A percentile compares a stretch with the other conserved stretches of the same genome.
These are phyloP conservation scores for Rhodomyrtus psidioides DNA, from an alignment of 441 rosid genomes.

Conservation along the genomic window DNA sequence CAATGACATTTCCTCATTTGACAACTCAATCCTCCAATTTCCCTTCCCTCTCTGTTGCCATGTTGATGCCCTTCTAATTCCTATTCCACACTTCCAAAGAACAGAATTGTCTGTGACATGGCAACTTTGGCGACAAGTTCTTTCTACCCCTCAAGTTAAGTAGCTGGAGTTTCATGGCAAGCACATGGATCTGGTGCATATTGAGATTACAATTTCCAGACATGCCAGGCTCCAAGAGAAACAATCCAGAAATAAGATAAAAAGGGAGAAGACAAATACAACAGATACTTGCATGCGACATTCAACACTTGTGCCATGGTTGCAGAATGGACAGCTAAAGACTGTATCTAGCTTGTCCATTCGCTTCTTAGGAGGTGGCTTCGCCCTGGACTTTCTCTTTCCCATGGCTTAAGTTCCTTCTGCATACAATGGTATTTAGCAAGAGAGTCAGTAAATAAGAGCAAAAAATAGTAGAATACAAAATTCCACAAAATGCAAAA, in stretches of 20 bases:
- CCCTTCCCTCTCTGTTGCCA: not conserved
- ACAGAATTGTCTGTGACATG: not conserved
- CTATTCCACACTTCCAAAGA: not conserved
- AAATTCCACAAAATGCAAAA: not conserved
- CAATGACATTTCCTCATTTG: not conserved
- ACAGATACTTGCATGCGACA: conserved; percentile 51
- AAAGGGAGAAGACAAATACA: not conserved
- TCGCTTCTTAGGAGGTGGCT: conserved; percentile 77
- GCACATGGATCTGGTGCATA: not conserved
- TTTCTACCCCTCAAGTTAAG: not conserved
- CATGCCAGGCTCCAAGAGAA: not conserved
- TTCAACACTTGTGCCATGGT: conserved; percentile 90
- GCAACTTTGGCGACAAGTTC: not conserved
- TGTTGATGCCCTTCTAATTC: not conserved
- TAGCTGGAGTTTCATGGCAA: not conserved
- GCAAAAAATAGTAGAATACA: not conserved
- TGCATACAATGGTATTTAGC: not conserved
- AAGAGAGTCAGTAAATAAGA: not conserved
- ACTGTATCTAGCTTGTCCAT: conserved; percentile 94
- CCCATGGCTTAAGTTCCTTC: conserved; percentile 43
- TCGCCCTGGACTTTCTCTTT: conserved; percentile 86
- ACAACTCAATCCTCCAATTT: not conserved
- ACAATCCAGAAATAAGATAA: not conserved
- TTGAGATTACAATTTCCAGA: not conserved
- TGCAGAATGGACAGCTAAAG: conserved; percentile 95